phyloP scores from a whole-genome alignment of 2,329 filamentous ascomycete genomes.

The Sporothrix variecibatus region DNA sequence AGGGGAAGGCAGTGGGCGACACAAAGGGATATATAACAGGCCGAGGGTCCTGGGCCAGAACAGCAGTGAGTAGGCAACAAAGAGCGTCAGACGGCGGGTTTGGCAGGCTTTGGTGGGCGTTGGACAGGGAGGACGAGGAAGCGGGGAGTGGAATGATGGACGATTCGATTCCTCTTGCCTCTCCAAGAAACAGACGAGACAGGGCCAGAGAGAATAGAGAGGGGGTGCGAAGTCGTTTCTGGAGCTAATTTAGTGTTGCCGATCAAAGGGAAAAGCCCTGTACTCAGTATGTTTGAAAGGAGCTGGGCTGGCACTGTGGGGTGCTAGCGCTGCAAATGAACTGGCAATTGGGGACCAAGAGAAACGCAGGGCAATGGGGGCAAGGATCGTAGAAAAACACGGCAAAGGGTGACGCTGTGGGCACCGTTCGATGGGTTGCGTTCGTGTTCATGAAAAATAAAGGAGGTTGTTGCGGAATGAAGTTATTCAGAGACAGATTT shows the following conservation, averaged over 20 bases:
- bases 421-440: background rate
- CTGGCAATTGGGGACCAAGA: constrained; percentile 12
- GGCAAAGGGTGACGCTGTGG: constrained; percentile 2
- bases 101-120: background rate
- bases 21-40: constrained; percentile 5
- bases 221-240: constrained; percentile 2
- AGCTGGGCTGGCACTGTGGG: constrained; percentile 13
- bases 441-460: background rate
- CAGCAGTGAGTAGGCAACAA: constrained; percentile 7
- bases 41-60: background rate
- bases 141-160: constrained; percentile 21
- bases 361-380: background rate
- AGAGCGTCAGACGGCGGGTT: background rate
- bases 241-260: constrained; percentile 24
- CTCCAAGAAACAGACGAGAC: background rate
- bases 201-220: background rate
- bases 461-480: background rate
- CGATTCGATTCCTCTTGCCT: constrained; percentile 20
- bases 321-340: constrained; percentile 13
- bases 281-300: background rate
- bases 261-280: constrained; percentile 17
- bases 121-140: constrained; percentile 14
- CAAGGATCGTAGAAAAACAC: background rate
- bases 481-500: constrained; percentile 1
- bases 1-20: constrained; percentile 7